These are phyloP conservation scores for Filosporella fistucella DNA, from an alignment of 495 filamentous ascomycete genomes.

Conservation along the genomic window DNA sequence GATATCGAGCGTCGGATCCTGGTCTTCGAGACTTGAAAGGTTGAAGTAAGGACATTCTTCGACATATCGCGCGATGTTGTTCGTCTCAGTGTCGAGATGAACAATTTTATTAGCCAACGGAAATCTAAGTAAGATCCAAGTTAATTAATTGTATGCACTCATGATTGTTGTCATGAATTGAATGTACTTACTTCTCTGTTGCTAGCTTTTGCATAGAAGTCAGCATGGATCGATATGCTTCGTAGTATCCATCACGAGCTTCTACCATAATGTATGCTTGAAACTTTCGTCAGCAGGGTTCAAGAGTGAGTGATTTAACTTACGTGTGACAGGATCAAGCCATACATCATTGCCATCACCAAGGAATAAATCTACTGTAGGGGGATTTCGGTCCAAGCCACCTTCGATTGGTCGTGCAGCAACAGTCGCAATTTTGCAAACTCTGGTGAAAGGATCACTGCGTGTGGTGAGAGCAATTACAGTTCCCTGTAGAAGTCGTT, in stretches of 20 bases:
- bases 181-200: conserved; percentile 43
- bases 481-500: conserved; percentile 51
- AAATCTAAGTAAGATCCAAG: conserved; percentile 39
- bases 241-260: conserved; percentile 53
- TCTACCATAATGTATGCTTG: conserved; percentile 65
- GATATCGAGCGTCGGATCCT: background rate
- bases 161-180: background rate
- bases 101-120: conserved; percentile 56
- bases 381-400: conserved; percentile 49
- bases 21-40: conserved; percentile 29
- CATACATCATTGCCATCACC: conserved; percentile 44
- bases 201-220: conserved; percentile 57
- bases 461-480: conserved; percentile 55
- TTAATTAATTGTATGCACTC: background rate
- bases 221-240: conserved; percentile 56
- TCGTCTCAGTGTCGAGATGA: conserved; percentile 34
- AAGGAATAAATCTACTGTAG: conserved; percentile 64
- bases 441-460: conserved; percentile 45
- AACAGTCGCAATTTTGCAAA: conserved; percentile 55
- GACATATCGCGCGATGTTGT: conserved; percentile 45
- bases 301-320: background rate
- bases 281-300: background rate
- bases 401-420: conserved; percentile 50
- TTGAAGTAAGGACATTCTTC: conserved; percentile 38
- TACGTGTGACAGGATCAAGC: conserved; percentile 47